A percentile compares a stretch with the other conserved stretches of the same genome.
These are phyloP conservation scores for Boletus tomentosulus DNA, from an alignment of 768 basidiomycete genomes.

Conservation along the genomic window DNA sequence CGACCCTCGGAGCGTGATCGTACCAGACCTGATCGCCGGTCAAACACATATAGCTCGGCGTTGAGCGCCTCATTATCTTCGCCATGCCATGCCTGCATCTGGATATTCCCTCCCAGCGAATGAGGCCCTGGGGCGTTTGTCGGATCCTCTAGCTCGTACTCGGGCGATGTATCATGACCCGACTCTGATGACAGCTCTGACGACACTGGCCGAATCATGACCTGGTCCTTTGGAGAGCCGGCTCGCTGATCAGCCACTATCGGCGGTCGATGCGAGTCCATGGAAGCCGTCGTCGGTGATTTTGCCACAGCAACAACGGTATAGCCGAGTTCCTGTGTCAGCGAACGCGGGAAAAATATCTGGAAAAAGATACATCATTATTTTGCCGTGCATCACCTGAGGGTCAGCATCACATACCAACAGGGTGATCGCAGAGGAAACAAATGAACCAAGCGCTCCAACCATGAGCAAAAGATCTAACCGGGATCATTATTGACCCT, in stretches of 20 bases:
- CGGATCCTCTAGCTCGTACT: slow-evolving; percentile 37
- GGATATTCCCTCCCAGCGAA: slow-evolving; percentile 23
- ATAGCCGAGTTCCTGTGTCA: slow-evolving; percentile 62
- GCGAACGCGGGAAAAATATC: slow-evolving; percentile 79
- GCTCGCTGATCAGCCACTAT: slow-evolving; percentile 7
- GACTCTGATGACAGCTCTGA: slow-evolving; percentile 18
- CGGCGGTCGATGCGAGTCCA: slow-evolving; percentile 19
- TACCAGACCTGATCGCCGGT: slow-evolving; percentile 24
- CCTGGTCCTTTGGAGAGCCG: slow-evolving; percentile 20
- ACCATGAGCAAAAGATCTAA: slow-evolving; percentile 68
- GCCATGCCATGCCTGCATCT: slow-evolving; percentile 22
- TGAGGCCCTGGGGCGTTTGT: slow-evolving; percentile 8
- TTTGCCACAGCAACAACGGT: slow-evolving; percentile 34
- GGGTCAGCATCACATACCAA: slow-evolving; percentile 45
- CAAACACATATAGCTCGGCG: slow-evolving; percentile 26
- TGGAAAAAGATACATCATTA: slow-evolving; percentile 18
- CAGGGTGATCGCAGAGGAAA: slow-evolving; percentile 77
- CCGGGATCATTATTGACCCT: background rate
- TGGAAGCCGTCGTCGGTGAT: slow-evolving; percentile 20
- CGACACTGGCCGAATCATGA: slow-evolving; percentile 19
- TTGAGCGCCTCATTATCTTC: slow-evolving; percentile 10
- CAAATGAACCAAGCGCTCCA: slow-evolving; percentile 69
- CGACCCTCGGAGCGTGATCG: slow-evolving; percentile 30
- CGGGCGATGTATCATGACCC: slow-evolving; percentile 33
- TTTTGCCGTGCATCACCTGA: background rate